phyloP scores from a whole-genome alignment of 2,329 filamentous ascomycete species.

The Fragosphaeria purpurea region DNA sequence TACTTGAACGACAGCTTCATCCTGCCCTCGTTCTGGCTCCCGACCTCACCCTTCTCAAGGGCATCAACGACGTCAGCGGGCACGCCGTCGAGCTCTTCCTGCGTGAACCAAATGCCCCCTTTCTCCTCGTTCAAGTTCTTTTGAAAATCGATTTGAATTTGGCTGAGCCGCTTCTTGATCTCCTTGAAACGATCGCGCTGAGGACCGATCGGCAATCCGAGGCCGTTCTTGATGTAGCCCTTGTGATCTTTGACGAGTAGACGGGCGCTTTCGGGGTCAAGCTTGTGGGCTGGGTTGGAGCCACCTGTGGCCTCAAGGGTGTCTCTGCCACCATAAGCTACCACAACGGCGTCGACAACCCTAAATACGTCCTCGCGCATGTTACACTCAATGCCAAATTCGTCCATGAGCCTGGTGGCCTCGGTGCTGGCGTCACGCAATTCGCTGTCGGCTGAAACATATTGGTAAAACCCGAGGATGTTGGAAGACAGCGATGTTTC shows the following conservation, averaged over 20 bases:
- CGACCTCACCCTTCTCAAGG: constrained; percentile 56
- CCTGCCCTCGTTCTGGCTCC: constrained; percentile 57
- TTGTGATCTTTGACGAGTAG: constrained; percentile 70
- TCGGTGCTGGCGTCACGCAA: constrained; percentile 68
- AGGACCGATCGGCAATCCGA: constrained; percentile 58
- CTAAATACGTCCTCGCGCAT: constrained; percentile 77
- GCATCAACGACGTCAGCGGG: constrained; percentile 57
- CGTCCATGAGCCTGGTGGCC: constrained; percentile 64
- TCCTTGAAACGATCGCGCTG: constrained; percentile 74
- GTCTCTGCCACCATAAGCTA: constrained; percentile 30
- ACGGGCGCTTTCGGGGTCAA: constrained; percentile 61
- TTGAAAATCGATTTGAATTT: constrained; percentile 64
- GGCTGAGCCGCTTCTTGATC: constrained; percentile 70
- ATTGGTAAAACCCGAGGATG: constrained; percentile 72
- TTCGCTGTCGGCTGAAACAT: constrained; percentile 58
- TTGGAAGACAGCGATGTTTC: constrained; percentile 45
- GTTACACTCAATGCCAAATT: constrained; percentile 65
- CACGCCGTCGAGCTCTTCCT: constrained; percentile 63
- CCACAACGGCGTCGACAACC: constrained; percentile 48
- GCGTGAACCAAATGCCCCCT: constrained; percentile 70
- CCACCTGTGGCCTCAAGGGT: constrained; percentile 38
- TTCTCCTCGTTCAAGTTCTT: constrained; percentile 78
- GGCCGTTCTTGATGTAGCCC: constrained; percentile 65
- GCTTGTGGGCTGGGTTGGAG: constrained; percentile 19
- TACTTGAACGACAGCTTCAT: constrained; percentile 74